Evolutionary conservation across 768 basidiomycete genomes (phyloP), one percentile per base, ranked within the genome.

Genomic region (Russula compacta): DNA sequence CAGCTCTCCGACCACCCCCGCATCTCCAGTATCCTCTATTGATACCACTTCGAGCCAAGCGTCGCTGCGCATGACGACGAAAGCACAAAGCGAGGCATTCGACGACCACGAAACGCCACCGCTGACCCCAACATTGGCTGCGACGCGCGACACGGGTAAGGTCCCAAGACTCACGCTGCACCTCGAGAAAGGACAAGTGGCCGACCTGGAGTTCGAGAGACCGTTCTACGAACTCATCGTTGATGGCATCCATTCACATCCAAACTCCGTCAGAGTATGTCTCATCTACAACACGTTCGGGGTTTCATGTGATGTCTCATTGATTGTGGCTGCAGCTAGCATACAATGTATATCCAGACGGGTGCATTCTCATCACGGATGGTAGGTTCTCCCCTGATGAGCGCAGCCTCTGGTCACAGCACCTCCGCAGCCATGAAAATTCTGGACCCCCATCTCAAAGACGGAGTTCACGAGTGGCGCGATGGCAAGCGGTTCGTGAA

Each of bases 211-310:
- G 21, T 83, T 84, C 73, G 77, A 78, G 67, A 76, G 90, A 64
- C 93, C 93, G 14, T 95, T 83, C 72, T 95, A 90, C 68, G 91
- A 87, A 56, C 75, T 95, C 56, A 95, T 95, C 64, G 92, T 92
- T 7, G 93, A 95, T 70, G 93, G 92, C 0, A 83, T 93, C 56
- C 93, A 95, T 69, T 89, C 84, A 12, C 92, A 95, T 71, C 92
- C 93, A 15, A 90, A 92, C 70, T 90, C 90, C 47, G 89, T 95
- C 59, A 78, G 89, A 67, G 88, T 93, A 71, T 58, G 85, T 76
- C 38, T 4, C 32, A 35, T 15, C 60, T 19, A 43, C 43, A 29
- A 29, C n/a, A n/a, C n/a, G n/a, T 2, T 42, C 14, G 2, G 33
- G 17, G 0, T 7, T 9, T 48, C 6, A 9, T 19, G 38, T 21